These are phyloP conservation scores for Penicillium desertorum DNA, from an alignment of 495 filamentous ascomycete genomes.

Conservation along the genomic window DNA sequence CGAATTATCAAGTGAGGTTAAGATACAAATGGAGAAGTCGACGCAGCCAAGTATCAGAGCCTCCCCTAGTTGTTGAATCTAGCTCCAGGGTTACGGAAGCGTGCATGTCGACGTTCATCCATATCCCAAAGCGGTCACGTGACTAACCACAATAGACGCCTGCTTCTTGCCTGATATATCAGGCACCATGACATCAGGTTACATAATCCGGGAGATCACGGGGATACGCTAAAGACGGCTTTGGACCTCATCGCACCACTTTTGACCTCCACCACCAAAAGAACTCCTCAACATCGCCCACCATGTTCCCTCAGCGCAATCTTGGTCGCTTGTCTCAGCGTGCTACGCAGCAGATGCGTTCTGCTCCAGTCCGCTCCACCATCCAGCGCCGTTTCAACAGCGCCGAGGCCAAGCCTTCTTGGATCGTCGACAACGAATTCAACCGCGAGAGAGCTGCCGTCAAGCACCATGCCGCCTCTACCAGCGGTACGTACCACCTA, in stretches of 20 bases:
- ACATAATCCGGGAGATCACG: conserved; percentile 48
- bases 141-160: conserved; percentile 2
- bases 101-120: not conserved
- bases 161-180: not conserved
- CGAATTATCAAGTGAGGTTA: not conserved
- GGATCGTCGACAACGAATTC: conserved; percentile 78
- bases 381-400: conserved; percentile 70
- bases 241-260: conserved; percentile 37
- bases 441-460: conserved; percentile 79
- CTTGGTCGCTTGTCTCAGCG: conserved; percentile 60
- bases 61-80: not conserved
- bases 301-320: conserved; percentile 64
- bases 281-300: conserved; percentile 26
- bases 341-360: conserved; percentile 53
- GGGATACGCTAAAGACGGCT: conserved; percentile 42
- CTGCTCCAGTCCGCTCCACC: conserved; percentile 55
- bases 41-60: not conserved
- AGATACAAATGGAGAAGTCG: not conserved
- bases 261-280: conserved; percentile 25
- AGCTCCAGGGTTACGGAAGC: not conserved
- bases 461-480: conserved; percentile 80
- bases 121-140: conserved; percentile 25
- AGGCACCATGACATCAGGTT: conserved; percentile 40
- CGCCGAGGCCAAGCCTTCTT: conserved; percentile 45
- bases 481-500: conserved; percentile 61